Base-by-base conservation (phyloP, 495 filamentous ascomycete genomes). In the Penicillium alfredii region DNA sequence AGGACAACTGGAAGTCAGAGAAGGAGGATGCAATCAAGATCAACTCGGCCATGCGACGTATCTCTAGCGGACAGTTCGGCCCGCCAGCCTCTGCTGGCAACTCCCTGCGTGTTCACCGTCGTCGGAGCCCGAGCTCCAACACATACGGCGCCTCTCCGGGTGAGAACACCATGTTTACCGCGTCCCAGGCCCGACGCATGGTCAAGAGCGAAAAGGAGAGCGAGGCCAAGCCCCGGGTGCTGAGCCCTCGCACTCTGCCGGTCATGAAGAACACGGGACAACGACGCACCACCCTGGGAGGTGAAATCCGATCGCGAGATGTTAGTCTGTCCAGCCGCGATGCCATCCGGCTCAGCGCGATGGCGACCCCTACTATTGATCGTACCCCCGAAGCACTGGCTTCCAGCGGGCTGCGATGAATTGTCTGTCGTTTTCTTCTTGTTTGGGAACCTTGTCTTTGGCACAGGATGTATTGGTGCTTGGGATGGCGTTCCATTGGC, bases 111-210 rank as follows among this genome's bases (percentile, higher is more conserved):
- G 51, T 63, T 13, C 75, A 80, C 20, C 77, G 79, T 21, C 72
- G 80, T 24, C 73, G 81, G 38, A 83, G 80, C 48, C 82, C 81
- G 3, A 75, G 71, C 7, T 68, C 73, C 8, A 62, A 58, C 4
- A 68, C 69, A 14, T 55, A 72, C 12, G 62, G 72, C 8, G 74
- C 70, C 38, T 76, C 79, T 16, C 75, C 77, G 1, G 73, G 61
- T 30, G 79, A 81, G 32, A 56, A 68, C 40, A 63, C 61, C 16
- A 68, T 84, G 60, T 85, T 85, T 65, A 80, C 80, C 4, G 77
- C 81, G 16, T 74, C 74, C 11, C 80, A 84, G 40, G 81, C 82
- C 6, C 67, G 82, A 19, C 65, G 82, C 9, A 84, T 86, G 79
- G 78, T 80, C 14, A 81, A 75, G 59, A 73, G 68, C 36, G 79